Evolutionary conservation across 495 filamentous ascomycete species (phyloP).

Genomic region (Hyaloscypha hepaticicola): DNA sequence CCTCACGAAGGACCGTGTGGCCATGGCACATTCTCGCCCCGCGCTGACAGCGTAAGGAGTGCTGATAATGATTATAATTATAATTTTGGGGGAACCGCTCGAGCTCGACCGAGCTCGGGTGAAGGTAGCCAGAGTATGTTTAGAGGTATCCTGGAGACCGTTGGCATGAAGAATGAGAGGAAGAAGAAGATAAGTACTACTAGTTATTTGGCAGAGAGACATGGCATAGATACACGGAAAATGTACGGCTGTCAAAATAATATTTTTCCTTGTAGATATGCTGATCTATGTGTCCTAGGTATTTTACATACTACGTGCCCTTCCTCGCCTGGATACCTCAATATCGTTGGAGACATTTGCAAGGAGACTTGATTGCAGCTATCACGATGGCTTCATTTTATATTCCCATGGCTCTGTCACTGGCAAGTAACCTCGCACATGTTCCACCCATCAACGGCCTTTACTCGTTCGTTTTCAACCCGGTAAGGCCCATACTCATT

Average conservation of each 20-base stretch:
- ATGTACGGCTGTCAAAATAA: slow-evolving; percentile 48
- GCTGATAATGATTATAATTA: slow-evolving; percentile 26
- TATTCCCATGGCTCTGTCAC: slow-evolving; percentile 92
- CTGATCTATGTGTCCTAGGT: slow-evolving; percentile 54
- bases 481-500: slow-evolving; percentile 31
- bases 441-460: slow-evolving; percentile 93
- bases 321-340: slow-evolving; percentile 84
- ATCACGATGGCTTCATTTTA: slow-evolving; percentile 96
- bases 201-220: slow-evolving; percentile 56
- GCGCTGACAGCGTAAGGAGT: slow-evolving; percentile 45
- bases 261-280: slow-evolving; percentile 8
- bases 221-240: slow-evolving; percentile 56
- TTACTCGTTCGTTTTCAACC: slow-evolving; percentile 91
- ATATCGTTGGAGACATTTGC: slow-evolving; percentile 76
- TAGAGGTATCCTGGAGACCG: slow-evolving; percentile 12
- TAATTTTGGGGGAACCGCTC: slow-evolving; percentile 31
- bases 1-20: slow-evolving; percentile 56
- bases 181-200: slow-evolving; percentile 63
- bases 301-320: slow-evolving; percentile 90
- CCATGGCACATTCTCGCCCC: slow-evolving; percentile 79
- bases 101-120: slow-evolving; percentile 1
- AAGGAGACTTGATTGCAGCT: slow-evolving; percentile 83
- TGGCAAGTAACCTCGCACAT: slow-evolving; percentile 91
- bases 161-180: slow-evolving; percentile 29
- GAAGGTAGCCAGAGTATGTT: slow-evolving; percentile 23